These are phyloP conservation scores for Yamadazyma ubonensis DNA, from an alignment of 805 yeast species.

Conservation along the genomic window DNA sequence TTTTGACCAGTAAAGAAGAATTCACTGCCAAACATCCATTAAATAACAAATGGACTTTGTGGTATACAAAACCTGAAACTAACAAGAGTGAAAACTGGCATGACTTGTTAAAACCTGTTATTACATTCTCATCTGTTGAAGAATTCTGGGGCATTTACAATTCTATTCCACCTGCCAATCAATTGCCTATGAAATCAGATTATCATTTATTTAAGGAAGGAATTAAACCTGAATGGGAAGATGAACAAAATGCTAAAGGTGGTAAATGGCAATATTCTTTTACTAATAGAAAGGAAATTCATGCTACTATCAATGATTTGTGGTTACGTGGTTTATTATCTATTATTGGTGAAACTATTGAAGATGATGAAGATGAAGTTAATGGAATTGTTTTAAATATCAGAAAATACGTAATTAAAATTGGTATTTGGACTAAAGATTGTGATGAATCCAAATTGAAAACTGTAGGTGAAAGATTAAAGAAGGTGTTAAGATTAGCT, in stretches of 20 bases:
- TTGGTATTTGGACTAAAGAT: slow-evolving; percentile 92
- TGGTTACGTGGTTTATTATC: slow-evolving; percentile 90
- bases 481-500: slow-evolving; percentile 74
- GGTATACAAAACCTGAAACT: slow-evolving; percentile 94
- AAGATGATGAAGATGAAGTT: slow-evolving; percentile 78
- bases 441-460: slow-evolving; percentile 61
- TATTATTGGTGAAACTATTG: slow-evolving; percentile 93
- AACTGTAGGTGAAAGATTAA: slow-evolving; percentile 83
- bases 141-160: slow-evolving; percentile 98
- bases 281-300: slow-evolving; percentile 61
- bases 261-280: slow-evolving; percentile 84
- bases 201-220: slow-evolving; percentile 94
- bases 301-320: slow-evolving; percentile 72
- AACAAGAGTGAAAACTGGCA: slow-evolving; percentile 84
- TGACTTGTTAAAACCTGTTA: slow-evolving; percentile 88
- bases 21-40: slow-evolving; percentile 85
- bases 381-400: slow-evolving; percentile 91
- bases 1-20: slow-evolving; percentile 58
- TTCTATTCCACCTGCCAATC: slow-evolving; percentile 87
- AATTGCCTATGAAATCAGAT: slow-evolving; percentile 88
- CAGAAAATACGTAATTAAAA: slow-evolving; percentile 76
- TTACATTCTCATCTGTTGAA: slow-evolving; percentile 90
- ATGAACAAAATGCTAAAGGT: slow-evolving; percentile 78
- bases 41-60: slow-evolving; percentile 88
- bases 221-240: slow-evolving; percentile 99